phyloP scores from a whole-genome alignment of 768 basidiomycete species.

The Pilatotrama ljubarskyi region DNA sequence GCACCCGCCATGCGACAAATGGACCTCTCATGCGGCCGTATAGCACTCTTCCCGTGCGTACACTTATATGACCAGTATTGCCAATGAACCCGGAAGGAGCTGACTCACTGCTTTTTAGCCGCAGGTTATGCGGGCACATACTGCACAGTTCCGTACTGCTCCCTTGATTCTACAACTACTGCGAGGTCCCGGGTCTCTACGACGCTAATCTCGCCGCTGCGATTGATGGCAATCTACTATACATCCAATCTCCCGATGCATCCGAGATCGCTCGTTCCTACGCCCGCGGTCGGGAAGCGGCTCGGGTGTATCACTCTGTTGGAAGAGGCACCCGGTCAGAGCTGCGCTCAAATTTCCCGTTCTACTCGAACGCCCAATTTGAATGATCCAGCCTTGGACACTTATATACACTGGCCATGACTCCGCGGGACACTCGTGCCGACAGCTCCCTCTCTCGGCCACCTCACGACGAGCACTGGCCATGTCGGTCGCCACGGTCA shows the following conservation, averaged over 20 bases:
- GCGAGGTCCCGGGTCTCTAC: background rate
- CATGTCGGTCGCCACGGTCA: slow-evolving; percentile 12
- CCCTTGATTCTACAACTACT: background rate
- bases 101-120: background rate
- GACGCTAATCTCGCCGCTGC: slow-evolving; percentile 5
- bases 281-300: background rate
- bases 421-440: background rate
- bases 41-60: background rate
- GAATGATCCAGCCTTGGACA: slow-evolving; percentile 8
- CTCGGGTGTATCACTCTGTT: slow-evolving; percentile 10
- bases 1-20: background rate
- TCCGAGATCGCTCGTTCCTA: slow-evolving; percentile 1
- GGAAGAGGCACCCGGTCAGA: slow-evolving; percentile 7
- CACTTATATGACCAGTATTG: background rate
- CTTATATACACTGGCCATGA: slow-evolving; percentile 5
- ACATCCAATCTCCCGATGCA: slow-evolving; percentile 16
- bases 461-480: background rate
- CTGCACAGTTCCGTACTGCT: background rate
- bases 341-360: slow-evolving; percentile 4
- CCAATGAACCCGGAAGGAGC: background rate
- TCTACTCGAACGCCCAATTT: slow-evolving; percentile 5
- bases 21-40: background rate
- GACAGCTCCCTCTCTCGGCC: background rate
- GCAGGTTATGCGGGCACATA: background rate
- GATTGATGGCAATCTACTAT: too few species aligned